Base-by-base conservation (phyloP, 306 rosid species). In the Urtica urens region DNA sequence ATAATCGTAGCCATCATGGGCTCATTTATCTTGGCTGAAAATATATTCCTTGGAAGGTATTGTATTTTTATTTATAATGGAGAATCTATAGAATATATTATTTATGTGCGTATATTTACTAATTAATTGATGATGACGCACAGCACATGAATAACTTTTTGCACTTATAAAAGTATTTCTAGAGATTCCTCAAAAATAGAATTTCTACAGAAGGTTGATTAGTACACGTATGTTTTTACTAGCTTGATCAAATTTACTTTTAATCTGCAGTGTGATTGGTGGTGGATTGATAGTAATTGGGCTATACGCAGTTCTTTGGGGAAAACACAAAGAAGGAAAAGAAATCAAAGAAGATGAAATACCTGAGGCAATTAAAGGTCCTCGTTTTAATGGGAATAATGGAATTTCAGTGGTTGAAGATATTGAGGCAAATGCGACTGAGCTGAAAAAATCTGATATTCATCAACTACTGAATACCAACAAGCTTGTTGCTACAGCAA, bases 1-100 rank as follows among this genome's bases (percentile, higher is more conserved):
- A 87, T 87, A 58, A 63, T 87, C 31, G 96, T 80, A 0, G 96
- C 96, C 34, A 46, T 78, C 72, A 69, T 87, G 88, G 93, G 87
- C 6, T 80, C 83, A 34, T 73, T 78, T 56, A 65, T 87, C 55
- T 72, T 87, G 13, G 76, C 81, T 7, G 96, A 87, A 34, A 68
- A 78, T 3, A 73, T 87, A 17, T 87, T 41, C 59, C 88, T 87
- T 23, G 96, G 96, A 80, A 61, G 93, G 96, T 87, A 80, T 38
- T 25, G n/a, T 66, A 20, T 12, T 19, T 26, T 18, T 7, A 31
- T 31, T 31, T 31, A 31, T 31, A 8, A 8, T 31, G 13, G 37
- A 31, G 37, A 31, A 31, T 7, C 1, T 7, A 31, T 1, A 31
- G 13, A 31, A 31, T 1, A 31, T 13, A 7, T 7, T 31, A 31